Evolutionary conservation across 139 green algal species (phyloP).

Genomic region (Micromonas commoda): DNA sequence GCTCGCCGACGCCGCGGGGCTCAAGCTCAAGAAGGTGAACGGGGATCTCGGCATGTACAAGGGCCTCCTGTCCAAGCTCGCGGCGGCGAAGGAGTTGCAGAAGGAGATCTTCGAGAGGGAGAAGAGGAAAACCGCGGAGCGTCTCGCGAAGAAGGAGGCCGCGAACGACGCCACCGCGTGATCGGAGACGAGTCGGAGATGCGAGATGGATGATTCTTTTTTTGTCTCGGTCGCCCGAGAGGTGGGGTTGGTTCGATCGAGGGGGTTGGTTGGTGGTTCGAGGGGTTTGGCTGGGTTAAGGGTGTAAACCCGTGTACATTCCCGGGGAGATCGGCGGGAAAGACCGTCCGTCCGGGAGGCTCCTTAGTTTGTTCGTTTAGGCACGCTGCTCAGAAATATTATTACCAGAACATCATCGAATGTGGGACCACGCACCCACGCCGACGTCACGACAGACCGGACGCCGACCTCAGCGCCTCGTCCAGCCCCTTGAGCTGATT

Average conservation of each 20-base stretch:
- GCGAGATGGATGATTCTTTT: no score
- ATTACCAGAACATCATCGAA: no score
- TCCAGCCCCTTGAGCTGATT: neutral
- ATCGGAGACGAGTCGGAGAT: neutral
- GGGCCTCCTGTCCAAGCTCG: slow-evolving; percentile 46
- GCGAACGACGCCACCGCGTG: neutral
- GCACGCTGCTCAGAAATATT: no score
- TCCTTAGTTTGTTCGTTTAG: no score
- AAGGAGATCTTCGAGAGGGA: slow-evolving; percentile 43
- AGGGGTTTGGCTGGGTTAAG: no score
- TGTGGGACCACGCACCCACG: no score
- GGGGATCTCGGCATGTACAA: slow-evolving; percentile 48
- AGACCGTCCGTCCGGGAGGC: no score
- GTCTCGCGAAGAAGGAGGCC: slow-evolving; percentile 37
- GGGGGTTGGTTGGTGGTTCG: no score
- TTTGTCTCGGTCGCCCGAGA: no score
- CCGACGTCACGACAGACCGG: neutral
- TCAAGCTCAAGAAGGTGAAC: slow-evolving; percentile 38
- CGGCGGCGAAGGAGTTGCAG: slow-evolving; percentile 50
- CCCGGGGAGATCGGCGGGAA: no score
- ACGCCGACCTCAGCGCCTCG: neutral
- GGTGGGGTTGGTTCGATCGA: no score
- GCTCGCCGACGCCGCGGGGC: slow-evolving; percentile 30
- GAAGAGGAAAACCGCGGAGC: slow-evolving; percentile 30
- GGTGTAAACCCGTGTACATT: no score